phyloP scores from a whole-genome alignment of 768 basidiomycete genomes.

The Suillus alpinus region DNA sequence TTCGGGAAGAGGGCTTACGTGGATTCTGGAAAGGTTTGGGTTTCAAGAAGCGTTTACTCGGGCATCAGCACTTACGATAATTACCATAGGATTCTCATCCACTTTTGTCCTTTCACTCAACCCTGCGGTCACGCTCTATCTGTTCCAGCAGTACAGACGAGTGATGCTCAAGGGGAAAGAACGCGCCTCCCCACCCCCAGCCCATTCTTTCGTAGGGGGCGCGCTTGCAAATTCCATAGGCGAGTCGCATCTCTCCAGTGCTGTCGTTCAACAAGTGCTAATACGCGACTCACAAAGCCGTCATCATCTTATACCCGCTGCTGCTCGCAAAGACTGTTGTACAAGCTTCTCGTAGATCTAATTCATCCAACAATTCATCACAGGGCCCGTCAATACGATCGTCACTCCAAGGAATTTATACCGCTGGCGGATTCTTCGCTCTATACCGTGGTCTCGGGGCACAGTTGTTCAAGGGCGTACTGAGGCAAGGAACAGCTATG shows the following conservation, averaged over 20 bases:
- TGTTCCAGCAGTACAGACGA: slow-evolving; percentile 50
- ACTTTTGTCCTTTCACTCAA: slow-evolving; percentile 50
- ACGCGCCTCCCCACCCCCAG: slow-evolving; percentile 33
- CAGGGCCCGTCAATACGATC: slow-evolving; percentile 6
- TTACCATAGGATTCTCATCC: slow-evolving; percentile 44
- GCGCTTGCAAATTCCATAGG: slow-evolving; percentile 53
- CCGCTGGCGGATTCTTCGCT: slow-evolving; percentile 30
- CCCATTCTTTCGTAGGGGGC: slow-evolving; percentile 54
- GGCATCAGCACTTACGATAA: not conserved
- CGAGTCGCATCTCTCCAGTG: slow-evolving; percentile 7
- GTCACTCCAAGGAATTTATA: slow-evolving; percentile 15
- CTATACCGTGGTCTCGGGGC: slow-evolving; percentile 54
- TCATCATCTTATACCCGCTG: slow-evolving; percentile 51
- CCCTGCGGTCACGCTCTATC: slow-evolving; percentile 55
- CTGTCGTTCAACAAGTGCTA: not conserved
- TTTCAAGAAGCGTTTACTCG: not conserved
- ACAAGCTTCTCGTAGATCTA: slow-evolving; percentile 35
- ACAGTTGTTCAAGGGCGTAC: slow-evolving; percentile 51
- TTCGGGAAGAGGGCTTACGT: slow-evolving; percentile 43
- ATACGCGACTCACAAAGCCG: slow-evolving; percentile 27
- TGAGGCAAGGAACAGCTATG: slow-evolving; percentile 58
- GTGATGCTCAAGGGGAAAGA: slow-evolving; percentile 25
- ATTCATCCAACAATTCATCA: slow-evolving; percentile 13
- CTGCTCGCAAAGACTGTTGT: slow-evolving; percentile 59
- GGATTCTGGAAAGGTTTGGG: slow-evolving; percentile 57